Base-by-base conservation (phyloP, 2,329 filamentous ascomycete genomes). In the Daldinia eschscholtzii region DNA sequence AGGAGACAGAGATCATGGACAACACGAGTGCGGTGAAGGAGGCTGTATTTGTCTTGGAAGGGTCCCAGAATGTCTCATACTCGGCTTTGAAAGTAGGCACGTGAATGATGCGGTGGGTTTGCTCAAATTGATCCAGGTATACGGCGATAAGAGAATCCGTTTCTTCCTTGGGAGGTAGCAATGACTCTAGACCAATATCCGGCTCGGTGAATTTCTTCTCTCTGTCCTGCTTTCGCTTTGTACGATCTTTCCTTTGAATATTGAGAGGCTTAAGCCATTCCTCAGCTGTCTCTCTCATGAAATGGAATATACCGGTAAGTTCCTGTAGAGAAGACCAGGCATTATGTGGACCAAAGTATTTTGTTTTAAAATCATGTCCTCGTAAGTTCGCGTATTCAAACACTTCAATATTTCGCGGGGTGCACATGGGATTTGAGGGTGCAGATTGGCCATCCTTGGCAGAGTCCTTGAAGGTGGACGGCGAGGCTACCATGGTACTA, bases 241-340 rank as follows among this genome's bases (percentile, higher is more conserved):
- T 82, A 57, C 87, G 84, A 72, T 89, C 86, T 78, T 89, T 88
- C 70, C 82, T 77, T 39, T 87, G 84, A 28, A 88, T 82, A 41
- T 87, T 86, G 50, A 89, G 83, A 6, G 87, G 87, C 58, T 85
- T 83, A 61, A 89, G 81, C 86, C 87, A 89, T 75, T 89, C 86
- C 60, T 88, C 86, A 9, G 87, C 86, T 0, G 87, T 89, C 79
- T 89, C 87, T 70, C 84, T 86, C 87, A 89, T 89, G 65, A 89
- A 89, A 13, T 86, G 85, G 52, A 83, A 86, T 52, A 89, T 81
- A 2, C 87, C 87, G 2, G 85, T 72, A 69, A 84, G 80, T 65
- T 88, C 86, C 57, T 85, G 84, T 73, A 89, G 87, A 10, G 87
- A 87, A 79, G 88, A 86, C 79, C 84, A 88, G 50, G 86, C 86